phyloP scores from a whole-genome alignment of 2,329 filamentous ascomycete species.

The Fusarium torulosum region DNA sequence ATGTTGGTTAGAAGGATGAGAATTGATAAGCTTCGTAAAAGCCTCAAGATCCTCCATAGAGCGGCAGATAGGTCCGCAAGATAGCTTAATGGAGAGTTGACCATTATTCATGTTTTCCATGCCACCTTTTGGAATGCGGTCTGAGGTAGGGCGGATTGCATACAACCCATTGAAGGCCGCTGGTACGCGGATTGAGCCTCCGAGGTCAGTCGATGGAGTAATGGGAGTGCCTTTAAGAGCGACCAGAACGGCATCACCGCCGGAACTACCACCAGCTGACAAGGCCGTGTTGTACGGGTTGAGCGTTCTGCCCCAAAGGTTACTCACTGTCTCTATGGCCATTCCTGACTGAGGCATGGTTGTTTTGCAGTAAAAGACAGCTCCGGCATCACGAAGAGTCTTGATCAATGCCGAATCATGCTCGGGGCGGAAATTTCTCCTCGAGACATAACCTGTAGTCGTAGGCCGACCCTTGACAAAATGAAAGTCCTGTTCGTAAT shows the following conservation, averaged over 20 bases:
- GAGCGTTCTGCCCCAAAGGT: constrained; percentile 70
- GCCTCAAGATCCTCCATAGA: constrained; percentile 10
- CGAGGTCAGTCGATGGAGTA: constrained; percentile 52
- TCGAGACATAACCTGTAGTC: constrained; percentile 66
- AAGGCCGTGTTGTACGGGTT: constrained; percentile 70
- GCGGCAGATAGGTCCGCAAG: constrained; percentile 53
- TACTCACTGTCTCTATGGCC: constrained; percentile 68
- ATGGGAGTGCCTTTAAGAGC: constrained; percentile 52
- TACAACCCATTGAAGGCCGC: constrained; percentile 49
- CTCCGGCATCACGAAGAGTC: constrained; percentile 69
- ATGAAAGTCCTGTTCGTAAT: constrained; percentile 19
- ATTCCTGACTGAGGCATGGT: constrained; percentile 70
- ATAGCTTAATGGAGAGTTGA: constrained; percentile 55
- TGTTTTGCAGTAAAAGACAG: constrained; percentile 75
- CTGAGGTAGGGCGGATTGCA: constrained; percentile 34
- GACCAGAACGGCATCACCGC: constrained; percentile 60
- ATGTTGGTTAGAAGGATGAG: neutral
- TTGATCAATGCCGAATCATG: constrained; percentile 68
- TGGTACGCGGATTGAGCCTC: constrained; percentile 49
- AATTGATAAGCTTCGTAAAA: constrained; percentile 16
- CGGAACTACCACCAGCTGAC: constrained; percentile 71
- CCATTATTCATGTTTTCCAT: constrained; percentile 25
- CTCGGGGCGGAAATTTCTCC: constrained; percentile 63
- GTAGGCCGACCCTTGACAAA: constrained; percentile 65
- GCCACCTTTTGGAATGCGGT: constrained; percentile 32